A percentile compares a stretch with the other conserved stretches of the same genome.
phyloP scores from a whole-genome alignment of 1,284 basidiomycete genomes.

The Sporisorium iseilematis-ciliati region DNA sequence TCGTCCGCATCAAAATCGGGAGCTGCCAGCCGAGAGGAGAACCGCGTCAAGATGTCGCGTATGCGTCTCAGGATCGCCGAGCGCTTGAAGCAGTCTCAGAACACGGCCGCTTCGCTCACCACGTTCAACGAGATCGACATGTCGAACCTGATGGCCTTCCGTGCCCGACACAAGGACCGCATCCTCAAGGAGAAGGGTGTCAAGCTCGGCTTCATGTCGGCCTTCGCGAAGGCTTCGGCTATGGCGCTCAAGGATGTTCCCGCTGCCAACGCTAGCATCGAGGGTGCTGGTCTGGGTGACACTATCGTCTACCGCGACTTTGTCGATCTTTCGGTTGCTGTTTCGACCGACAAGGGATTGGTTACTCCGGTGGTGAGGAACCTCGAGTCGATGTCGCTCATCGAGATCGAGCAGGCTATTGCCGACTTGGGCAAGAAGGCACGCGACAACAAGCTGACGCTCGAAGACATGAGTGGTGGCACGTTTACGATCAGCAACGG shows the following conservation, averaged over 20 bases:
- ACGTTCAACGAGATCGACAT: slow-evolving; percentile 99
- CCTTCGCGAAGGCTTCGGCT: slow-evolving; percentile 88
- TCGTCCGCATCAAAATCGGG: slow-evolving; percentile 47
- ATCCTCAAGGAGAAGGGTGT: slow-evolving; percentile 92
- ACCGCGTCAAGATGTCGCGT: slow-evolving; percentile 76
- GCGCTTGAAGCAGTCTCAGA: slow-evolving; percentile 97
- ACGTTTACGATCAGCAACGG: slow-evolving; percentile 99
- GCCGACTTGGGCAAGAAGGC: slow-evolving; percentile 92
- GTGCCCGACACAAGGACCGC: slow-evolving; percentile 93
- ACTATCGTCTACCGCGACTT: slow-evolving; percentile 96
- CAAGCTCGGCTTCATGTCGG: slow-evolving; percentile 99
- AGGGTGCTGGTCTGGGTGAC: slow-evolving; percentile 76
- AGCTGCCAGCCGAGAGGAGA: slow-evolving; percentile 78
- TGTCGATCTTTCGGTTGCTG: slow-evolving; percentile 78
- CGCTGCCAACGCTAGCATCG: slow-evolving; percentile 93
- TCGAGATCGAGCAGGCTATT: slow-evolving; percentile 94
- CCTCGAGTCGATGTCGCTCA: slow-evolving; percentile 84
- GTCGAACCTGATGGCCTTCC: slow-evolving; percentile 93
- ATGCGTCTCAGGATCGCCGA: slow-evolving; percentile 98
- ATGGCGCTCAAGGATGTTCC: slow-evolving; percentile 93
- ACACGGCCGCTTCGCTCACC: slow-evolving; percentile 93
- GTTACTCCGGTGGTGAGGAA: slow-evolving; percentile 97
- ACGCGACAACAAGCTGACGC: slow-evolving; percentile 89
- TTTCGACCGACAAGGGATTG: slow-evolving; percentile 95
- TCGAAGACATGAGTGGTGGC: slow-evolving; percentile 88